Base-by-base conservation (phyloP, 2,329 filamentous ascomycete genomes). In the Pseudopyricularia javanii region DNA sequence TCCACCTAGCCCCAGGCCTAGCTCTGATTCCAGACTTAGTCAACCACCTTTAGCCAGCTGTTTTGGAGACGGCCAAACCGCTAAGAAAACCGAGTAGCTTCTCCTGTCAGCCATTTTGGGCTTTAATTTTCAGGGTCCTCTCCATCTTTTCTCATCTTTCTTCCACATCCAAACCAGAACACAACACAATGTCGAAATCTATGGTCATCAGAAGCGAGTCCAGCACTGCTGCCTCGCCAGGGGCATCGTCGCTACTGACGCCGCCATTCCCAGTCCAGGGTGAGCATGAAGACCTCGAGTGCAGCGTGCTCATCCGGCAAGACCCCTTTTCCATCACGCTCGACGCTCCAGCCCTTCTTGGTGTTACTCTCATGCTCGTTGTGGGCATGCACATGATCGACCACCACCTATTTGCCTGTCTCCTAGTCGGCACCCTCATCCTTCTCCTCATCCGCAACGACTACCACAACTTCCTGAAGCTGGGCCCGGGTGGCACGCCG, bases 401-500 rank as follows among this genome's bases (percentile, higher is more conserved):
- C 32, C 68, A 73, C 4, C 64, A 64, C n/a, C 59, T 74, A 20
- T 70, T 76, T 40, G 72, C 78, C 57, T 62, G 71, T 50, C 61
- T 81, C 49, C 70, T 83, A 50, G 62, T 74, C 20, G 58, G 76
- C n/a, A 63, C 74, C 7, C 77, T 78, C 1, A 49, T 73, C 26
- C 56, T 71, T 30, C 63, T 79, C 7, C 70, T 78, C 55, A 67
- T 87, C 59, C 79, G 81, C 62, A 79, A 81, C 62, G 86, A 91
- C 71, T 93, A 89, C 67, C 70, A 74, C 52, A 85, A 83, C 64
- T 93, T 89, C 68, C 71, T 91, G 57, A 78, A 78, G 37, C 80
- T 94, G 20, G 88, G 88, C 0, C 88, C 87, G 0, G 88, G 88
- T 24, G 88, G 88, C 54, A 91, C 86, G 0, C 87, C 88, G 0